phyloP scores from a whole-genome alignment of 257 asterid species.

The Plantago ovata region DNA sequence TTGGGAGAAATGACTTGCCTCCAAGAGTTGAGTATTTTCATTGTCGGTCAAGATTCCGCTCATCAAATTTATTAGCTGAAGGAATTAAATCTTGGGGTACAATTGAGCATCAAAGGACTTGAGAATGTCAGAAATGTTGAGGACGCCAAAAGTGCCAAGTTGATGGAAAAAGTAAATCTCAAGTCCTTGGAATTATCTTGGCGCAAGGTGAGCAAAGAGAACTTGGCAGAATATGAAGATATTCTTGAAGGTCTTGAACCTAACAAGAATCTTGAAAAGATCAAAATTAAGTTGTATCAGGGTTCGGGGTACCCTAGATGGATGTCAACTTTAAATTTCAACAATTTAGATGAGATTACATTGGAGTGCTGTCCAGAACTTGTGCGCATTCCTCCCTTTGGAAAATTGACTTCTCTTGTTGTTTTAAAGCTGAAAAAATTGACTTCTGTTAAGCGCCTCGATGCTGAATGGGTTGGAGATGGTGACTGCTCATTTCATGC shows the following conservation, averaged over 20 bases:
- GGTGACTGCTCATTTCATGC: constrained; percentile 24
- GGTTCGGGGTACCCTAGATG: constrained; percentile 27
- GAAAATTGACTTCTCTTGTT: constrained; percentile 20
- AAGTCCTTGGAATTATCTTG: constrained; percentile 18
- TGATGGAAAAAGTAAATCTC: constrained; percentile 13
- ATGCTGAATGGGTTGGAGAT: constrained; percentile 11
- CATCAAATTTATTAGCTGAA: constrained; percentile 23
- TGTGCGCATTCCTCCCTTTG: constrained; percentile 26
- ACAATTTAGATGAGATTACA: not conserved
- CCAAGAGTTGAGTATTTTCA: constrained; percentile 19
- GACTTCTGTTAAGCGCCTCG: constrained; percentile 16
- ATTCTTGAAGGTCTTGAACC: constrained; percentile 25
- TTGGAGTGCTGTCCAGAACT: constrained; percentile 4
- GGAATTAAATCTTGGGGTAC: constrained; percentile 19
- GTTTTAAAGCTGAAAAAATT: not conserved
- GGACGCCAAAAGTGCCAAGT: constrained; percentile 24
- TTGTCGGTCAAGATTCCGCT: constrained; percentile 21
- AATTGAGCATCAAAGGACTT: constrained; percentile 24
- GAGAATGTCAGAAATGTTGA: constrained; percentile 16
- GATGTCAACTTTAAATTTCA: constrained; percentile 14
- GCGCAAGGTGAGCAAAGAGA: not conserved
- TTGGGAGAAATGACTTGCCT: constrained; percentile 17
- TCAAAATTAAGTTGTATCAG: constrained; percentile 10
- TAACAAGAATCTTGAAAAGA: constrained; percentile 15
- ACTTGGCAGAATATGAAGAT: constrained; percentile 13